These are phyloP conservation scores for Asterella californica DNA, from an alignment of 225 moss, liverwort and hornwort genomes.

Conservation along the genomic window DNA sequence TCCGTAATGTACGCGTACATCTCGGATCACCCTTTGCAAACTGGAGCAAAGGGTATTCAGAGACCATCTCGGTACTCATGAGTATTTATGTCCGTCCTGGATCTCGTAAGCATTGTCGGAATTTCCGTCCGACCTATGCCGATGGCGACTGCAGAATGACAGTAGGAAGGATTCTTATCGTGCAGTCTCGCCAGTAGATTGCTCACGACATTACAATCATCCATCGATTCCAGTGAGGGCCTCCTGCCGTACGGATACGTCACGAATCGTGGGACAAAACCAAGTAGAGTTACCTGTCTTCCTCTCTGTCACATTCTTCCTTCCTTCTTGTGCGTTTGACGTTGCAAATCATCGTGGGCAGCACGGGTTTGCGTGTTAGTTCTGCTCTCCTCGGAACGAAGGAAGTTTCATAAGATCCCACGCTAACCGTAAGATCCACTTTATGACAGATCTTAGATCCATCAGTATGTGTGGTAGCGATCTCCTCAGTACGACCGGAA, in stretches of 20 bases:
- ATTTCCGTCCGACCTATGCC: background rate
- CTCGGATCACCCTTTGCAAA: background rate
- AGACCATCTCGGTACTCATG: background rate
- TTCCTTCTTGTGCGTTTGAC: background rate
- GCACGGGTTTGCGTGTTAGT: background rate
- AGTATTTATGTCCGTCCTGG: background rate
- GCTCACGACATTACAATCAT: background rate
- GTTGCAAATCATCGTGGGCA: background rate
- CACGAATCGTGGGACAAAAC: background rate
- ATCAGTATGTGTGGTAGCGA: background rate
- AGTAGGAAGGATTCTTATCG: background rate
- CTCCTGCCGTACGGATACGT: background rate
- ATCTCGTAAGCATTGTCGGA: background rate
- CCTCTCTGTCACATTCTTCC: background rate
- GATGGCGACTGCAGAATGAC: background rate
- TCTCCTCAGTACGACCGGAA: background rate
- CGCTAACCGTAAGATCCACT: background rate
- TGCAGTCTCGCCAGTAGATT: background rate
- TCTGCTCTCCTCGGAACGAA: background rate
- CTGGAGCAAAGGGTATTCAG: background rate
- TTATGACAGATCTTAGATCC: background rate
- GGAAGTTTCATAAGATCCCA: background rate
- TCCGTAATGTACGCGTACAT: background rate
- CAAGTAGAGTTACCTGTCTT: background rate
- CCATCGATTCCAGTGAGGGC: background rate